Evolutionary conservation across 1,139 yeast genomes (phyloP).

Genomic region (Candida sp.): DNA sequence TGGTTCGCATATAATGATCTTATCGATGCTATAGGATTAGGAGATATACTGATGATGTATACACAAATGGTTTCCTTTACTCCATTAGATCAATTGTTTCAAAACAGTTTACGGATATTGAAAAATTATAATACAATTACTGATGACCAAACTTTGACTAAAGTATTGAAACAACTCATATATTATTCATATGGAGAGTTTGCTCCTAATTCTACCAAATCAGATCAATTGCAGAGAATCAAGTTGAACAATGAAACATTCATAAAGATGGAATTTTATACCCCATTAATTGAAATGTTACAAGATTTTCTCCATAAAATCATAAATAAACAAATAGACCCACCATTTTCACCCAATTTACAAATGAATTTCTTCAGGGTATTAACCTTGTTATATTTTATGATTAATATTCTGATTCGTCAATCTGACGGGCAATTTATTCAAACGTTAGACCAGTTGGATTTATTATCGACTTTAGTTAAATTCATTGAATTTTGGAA

Average conservation of each 20-base stretch:
- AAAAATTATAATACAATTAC: neutral
- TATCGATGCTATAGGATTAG: constrained; percentile 21
- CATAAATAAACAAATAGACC: constrained; percentile 6
- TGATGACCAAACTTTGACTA: constrained; percentile 1
- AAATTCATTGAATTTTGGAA: constrained; percentile 65
- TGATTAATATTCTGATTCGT: constrained; percentile 29
- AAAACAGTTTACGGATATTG: neutral
- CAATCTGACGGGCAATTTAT: constrained; percentile 12
- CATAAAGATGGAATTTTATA: constrained; percentile 7
- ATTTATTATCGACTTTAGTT: constrained; percentile 44
- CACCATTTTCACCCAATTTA: constrained; percentile 3
- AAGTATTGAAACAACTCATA: constrained; percentile 11
- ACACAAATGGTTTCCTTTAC: constrained; percentile 2
- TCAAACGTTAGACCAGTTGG: constrained; percentile 19
- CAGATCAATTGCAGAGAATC: constrained; percentile 36
- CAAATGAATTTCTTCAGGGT: constrained; percentile 27
- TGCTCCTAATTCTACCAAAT: constrained; percentile 19
- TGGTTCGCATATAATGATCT: constrained; percentile 65
- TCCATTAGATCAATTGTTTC: constrained; percentile 3
- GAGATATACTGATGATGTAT: constrained; percentile 11
- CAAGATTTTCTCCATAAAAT: constrained; percentile 12
- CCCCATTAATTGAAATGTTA: constrained; percentile 11
- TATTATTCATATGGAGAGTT: constrained; percentile 46
- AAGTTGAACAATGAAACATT: constrained; percentile 8
- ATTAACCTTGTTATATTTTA: constrained; percentile 54